These are phyloP conservation scores for Hericium alpestre DNA, from an alignment of 768 basidiomycete genomes.

Conservation along the genomic window DNA sequence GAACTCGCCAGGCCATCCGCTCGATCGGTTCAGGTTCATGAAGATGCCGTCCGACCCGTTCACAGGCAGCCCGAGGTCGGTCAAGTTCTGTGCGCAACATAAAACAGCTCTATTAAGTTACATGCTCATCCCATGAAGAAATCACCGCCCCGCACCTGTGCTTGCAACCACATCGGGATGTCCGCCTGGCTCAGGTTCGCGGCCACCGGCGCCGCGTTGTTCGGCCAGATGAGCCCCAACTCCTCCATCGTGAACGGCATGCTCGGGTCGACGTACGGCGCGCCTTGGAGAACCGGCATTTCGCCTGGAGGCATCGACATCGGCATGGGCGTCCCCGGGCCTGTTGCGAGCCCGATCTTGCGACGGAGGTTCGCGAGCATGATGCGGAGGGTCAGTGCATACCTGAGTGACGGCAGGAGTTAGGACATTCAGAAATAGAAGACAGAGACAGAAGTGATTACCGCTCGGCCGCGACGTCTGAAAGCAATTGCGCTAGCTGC, in stretches of 20 bases:
- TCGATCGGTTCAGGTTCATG: constrained; percentile 56
- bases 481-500: constrained; percentile 80
- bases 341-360: constrained; percentile 55
- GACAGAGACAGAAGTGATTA: constrained; percentile 13
- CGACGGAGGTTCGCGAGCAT: constrained; percentile 89
- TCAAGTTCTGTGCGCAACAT: constrained; percentile 52
- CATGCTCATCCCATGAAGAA: background rate
- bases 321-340: constrained; percentile 1
- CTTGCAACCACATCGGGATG: constrained; percentile 88
- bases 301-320: background rate
- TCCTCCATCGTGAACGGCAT: constrained; percentile 76
- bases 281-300: constrained; percentile 14
- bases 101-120: background rate
- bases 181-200: constrained; percentile 58
- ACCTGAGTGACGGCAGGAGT: constrained; percentile 31
- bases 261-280: constrained; percentile 45
- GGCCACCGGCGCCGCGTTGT: constrained; percentile 36
- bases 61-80: constrained; percentile 82
- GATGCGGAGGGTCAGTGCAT: constrained; percentile 82
- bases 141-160: constrained; percentile 48
- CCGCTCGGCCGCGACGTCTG: constrained; percentile 91
- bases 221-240: constrained; percentile 66
- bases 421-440: background rate
- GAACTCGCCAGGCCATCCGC: constrained; percentile 72
- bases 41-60: constrained; percentile 91